These are phyloP conservation scores for Blumeria hordei DNA, from an alignment of 2,329 filamentous ascomycete genomes.

Conservation along the genomic window DNA sequence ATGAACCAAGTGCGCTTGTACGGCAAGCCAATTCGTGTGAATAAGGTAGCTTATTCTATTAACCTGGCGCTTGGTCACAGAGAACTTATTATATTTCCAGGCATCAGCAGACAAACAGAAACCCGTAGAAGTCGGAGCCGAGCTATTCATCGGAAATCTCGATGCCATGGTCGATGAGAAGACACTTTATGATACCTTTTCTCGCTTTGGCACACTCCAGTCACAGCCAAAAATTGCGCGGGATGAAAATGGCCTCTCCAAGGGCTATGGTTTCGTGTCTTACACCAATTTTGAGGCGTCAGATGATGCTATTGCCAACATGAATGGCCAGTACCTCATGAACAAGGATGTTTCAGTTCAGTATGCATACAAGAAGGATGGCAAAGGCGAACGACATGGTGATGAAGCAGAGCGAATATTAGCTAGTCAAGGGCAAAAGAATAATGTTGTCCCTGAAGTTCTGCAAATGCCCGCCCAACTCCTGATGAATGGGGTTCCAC, in stretches of 20 bases:
- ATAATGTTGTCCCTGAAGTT: constrained; percentile 64
- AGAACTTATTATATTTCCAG: constrained; percentile 6
- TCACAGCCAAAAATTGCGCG: constrained; percentile 75
- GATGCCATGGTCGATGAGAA: constrained; percentile 90
- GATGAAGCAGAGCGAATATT: constrained; percentile 83
- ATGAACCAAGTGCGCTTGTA: constrained; percentile 91
- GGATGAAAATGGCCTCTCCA: constrained; percentile 68
- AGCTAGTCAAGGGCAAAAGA: constrained; percentile 75
- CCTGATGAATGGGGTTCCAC: constrained; percentile 19
- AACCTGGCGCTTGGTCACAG: background rate
- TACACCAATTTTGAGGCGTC: constrained; percentile 85
- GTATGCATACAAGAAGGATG: constrained; percentile 98
- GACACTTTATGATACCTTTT: constrained; percentile 85
- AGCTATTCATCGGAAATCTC: constrained; percentile 90
- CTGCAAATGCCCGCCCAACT: constrained; percentile 16
- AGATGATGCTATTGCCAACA: constrained; percentile 71
- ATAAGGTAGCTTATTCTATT: constrained; percentile 39
- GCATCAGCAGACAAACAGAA: constrained; percentile 83
- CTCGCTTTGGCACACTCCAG: constrained; percentile 68
- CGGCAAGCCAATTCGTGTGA: constrained; percentile 87
- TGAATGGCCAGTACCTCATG: constrained; percentile 91
- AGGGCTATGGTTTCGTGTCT: constrained; percentile 90
- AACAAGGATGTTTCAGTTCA: constrained; percentile 93
- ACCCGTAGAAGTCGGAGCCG: constrained; percentile 76
- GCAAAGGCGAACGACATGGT: constrained; percentile 86